Percentiles rank a stretch among this genome's conserved stretches.
Evolutionary conservation across 345 rosid genomes (phyloP).

Genomic region (Gossypium thurberi): DNA sequence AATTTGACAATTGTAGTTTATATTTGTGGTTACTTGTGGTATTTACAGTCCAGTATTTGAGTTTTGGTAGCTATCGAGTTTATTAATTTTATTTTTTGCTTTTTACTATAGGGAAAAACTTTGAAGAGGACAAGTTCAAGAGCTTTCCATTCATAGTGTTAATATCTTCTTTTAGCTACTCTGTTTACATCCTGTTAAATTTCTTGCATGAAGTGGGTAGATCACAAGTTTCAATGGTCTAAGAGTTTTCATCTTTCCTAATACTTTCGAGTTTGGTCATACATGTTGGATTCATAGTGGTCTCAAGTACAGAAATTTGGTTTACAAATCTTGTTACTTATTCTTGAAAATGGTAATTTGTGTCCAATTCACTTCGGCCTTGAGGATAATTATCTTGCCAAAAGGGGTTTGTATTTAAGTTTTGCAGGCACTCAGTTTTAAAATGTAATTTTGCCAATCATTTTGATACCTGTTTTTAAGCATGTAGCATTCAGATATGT

Average conservation of each 20-base stretch:
- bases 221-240: neutral
- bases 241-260: neutral
- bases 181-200: neutral
- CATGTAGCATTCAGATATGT: neutral
- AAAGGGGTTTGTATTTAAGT: neutral
- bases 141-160: neutral
- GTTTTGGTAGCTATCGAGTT: neutral
- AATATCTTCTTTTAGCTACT: neutral
- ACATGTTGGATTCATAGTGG: neutral
- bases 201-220: neutral
- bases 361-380: neutral
- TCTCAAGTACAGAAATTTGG: neutral
- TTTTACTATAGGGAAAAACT: neutral
- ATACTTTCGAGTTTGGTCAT: neutral
- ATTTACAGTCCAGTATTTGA: neutral
- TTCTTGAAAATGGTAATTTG: slow-evolving; percentile 3
- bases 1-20: neutral
- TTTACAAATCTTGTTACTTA: neutral
- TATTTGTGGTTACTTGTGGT: neutral
- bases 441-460: neutral
- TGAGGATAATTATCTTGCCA: neutral
- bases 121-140: neutral
- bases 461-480: neutral
- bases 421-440: neutral
- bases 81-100: neutral